A percentile compares a stretch with the other conserved stretches of the same genome.
Evolutionary conservation across 306 rosid genomes (phyloP).

Genomic region (Medicago ruthenica): DNA sequence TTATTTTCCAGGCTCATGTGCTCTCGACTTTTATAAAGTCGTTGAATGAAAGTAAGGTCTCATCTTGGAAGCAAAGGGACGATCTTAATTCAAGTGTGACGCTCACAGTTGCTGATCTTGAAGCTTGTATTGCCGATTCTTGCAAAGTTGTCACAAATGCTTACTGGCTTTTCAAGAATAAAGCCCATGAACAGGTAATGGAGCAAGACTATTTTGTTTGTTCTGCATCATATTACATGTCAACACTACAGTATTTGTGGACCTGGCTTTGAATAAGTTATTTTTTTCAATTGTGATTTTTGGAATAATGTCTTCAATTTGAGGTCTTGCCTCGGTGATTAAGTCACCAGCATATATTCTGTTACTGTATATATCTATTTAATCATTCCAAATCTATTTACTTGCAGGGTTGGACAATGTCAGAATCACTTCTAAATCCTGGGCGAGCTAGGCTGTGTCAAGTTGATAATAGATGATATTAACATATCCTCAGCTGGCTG

Average conservation of each 20-base stretch:
- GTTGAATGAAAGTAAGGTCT: constrained; percentile 45
- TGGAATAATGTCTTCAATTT: too few species aligned
- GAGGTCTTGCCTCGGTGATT: neutral
- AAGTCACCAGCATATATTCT: constrained; percentile 2
- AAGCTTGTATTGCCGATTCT: constrained; percentile 73
- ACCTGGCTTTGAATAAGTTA: constrained; percentile 5
- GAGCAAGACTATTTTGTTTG: constrained; percentile 25
- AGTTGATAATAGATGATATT: constrained; percentile 48
- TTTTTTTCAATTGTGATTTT: too few species aligned
- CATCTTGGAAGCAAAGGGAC: constrained; percentile 49
- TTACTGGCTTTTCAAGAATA: constrained; percentile 78
- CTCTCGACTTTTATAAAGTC: constrained; percentile 76
- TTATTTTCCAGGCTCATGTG: constrained; percentile 81
- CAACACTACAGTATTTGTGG: constrained; percentile 8
- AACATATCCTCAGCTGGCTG: constrained; percentile 33
- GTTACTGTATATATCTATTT: neutral
- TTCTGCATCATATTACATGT: constrained; percentile 27
- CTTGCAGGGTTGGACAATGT: constrained; percentile 93
- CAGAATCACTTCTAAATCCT: constrained; percentile 92
- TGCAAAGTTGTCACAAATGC: constrained; percentile 74
- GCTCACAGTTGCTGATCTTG: constrained; percentile 60
- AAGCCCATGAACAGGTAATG: constrained; percentile 85
- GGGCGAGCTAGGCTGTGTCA: constrained; percentile 84
- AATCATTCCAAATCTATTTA: constrained; percentile 23
- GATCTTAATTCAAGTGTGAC: constrained; percentile 43